Conservation (phyloP, 177 flowering plant species). For the Vitis hybrid region DNA sequence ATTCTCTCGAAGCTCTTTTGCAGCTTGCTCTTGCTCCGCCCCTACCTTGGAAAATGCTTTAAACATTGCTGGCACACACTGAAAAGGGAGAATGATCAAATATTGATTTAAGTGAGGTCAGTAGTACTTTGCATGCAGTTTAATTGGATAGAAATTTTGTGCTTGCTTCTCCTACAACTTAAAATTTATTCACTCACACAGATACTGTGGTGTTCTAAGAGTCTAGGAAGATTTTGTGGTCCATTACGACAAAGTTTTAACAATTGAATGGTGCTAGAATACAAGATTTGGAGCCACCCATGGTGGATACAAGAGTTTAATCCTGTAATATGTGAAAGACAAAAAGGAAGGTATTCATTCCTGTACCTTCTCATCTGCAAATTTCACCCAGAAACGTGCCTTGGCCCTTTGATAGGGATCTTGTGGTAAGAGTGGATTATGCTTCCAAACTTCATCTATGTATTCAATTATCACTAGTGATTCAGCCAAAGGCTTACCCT, state of each 20-base stretch:
- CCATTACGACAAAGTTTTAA: too few relatives aligned
- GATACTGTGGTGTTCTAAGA: too few relatives aligned
- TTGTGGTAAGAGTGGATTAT: constrained; percentile 20
- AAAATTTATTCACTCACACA: too few relatives aligned
- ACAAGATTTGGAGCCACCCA: too few relatives aligned
- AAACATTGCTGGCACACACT: constrained; percentile 21
- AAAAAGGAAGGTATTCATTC: not conserved
- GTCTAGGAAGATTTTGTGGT: too few relatives aligned
- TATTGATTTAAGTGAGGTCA: too few relatives aligned
- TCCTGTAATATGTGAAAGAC: not conserved
- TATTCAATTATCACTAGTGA: constrained; percentile 29
- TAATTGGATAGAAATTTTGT: too few relatives aligned
- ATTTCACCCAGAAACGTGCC: constrained; percentile 32
- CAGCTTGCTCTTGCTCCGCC: constrained; percentile 18
- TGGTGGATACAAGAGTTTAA: too few relatives aligned
- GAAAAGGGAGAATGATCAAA: not conserved
- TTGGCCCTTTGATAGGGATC: constrained; percentile 23
- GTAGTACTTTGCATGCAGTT: not conserved
- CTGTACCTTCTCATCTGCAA: constrained; percentile 24
- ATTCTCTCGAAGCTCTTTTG: constrained; percentile 21
- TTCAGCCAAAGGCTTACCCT: constrained; percentile 21
- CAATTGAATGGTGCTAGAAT: too few relatives aligned
- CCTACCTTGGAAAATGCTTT: constrained; percentile 8
- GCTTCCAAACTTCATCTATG: constrained; percentile 25
- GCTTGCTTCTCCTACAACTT: too few relatives aligned